Evolutionary conservation across 371 early-diverging fungal species (phyloP), one percentile per base, ranked within the genome.

Genomic region (Circinella umbellata): DNA sequence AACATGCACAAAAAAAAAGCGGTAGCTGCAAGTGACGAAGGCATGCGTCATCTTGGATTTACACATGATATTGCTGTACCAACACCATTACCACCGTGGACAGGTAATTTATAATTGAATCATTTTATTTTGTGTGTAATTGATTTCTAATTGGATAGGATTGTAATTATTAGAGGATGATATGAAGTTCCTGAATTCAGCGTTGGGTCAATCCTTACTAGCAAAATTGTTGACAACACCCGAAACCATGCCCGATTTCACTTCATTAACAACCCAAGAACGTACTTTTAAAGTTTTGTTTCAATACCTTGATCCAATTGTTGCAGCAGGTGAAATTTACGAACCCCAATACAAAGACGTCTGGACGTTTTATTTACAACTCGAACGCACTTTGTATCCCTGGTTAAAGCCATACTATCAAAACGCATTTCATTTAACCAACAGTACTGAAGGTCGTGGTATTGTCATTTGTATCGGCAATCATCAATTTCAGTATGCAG

Each of bases 391-490:
- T 1, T 61, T 78, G 1, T 78, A 75, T 38, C 79, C 79, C 27
- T 79, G 79, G 79, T 38, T 79, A 18, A 61, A 63, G 4, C 76
- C 74, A 1, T 61, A 69, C n/a, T 76, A 71, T 67, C 47, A 68
- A 11, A 76, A 70, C 34, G 72, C 66, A 7, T 79, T 79, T 55
- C 67, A 76, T 4, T 69, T 74, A 13, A 76, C 69, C 61, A 74
- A 72, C 15, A 60, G 65, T 5, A 75, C 78, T 3, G 70, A 34
- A 10, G 86, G 85, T 0, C 68, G 80, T 54, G 94, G 94, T 0
- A 81, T 92, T 64, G 93, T 93, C 27, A 85, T 93, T 64, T 87
- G 89, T 60, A 85, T 88, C 0, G 92, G 92, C 47, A 83, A 88
- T 60, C 63, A 72, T 49, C 92, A 92, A 69, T 88, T 89, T 66